Base-by-base conservation (phyloP, 2,329 filamentous ascomycete species). In the Colletotrichum magnum region DNA sequence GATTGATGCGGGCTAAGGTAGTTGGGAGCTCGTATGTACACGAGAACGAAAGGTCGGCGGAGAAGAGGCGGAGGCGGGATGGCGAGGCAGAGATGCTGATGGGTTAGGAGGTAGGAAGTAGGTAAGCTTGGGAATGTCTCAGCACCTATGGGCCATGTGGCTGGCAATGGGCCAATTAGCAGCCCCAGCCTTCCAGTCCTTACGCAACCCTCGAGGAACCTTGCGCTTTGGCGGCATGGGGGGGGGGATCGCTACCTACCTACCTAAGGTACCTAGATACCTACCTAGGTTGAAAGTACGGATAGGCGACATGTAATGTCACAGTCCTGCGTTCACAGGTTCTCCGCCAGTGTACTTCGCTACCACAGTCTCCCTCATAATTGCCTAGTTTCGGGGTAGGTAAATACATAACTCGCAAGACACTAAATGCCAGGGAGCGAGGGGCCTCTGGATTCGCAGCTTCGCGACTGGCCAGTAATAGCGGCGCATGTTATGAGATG, bases 71-170 rank as follows among this genome's bases (percentile, higher is more conserved):
- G 57, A 21, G 52, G 67, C 26, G 56, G 50, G 41, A 47, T n/a
- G 51, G 57, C 18, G 36, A n/a, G 24, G 47, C 18, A 21, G 24
- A 54, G 15, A 54, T 36, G 32, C 7, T 12, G 32, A 36, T 36
- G 9, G 32, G 7, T 36, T 36, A 36, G 39, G 21, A 21, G 39
- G 54, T 26, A 57, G 36, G 58, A 57, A 54, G 28, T 58, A 45
- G 26, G 43, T 36, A 32, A 69, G 62, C 66, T 60, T 60, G 66
- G 63, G 45, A 18, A 52, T 69, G 66, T 69, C 56, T 69, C 62
- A 66, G 50, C 60, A 52, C 32, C 10, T 36, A 24, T 58, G 53
- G 48, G 36, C 32, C 26, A 47, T 53, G 63, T 56, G 47, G 64
- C 68, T 58, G 53, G 50, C 21, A 18, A 9, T n/a, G 18, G 48